Conservation (phyloP, 441 rosid species). For the Viola pubescens region DNA sequence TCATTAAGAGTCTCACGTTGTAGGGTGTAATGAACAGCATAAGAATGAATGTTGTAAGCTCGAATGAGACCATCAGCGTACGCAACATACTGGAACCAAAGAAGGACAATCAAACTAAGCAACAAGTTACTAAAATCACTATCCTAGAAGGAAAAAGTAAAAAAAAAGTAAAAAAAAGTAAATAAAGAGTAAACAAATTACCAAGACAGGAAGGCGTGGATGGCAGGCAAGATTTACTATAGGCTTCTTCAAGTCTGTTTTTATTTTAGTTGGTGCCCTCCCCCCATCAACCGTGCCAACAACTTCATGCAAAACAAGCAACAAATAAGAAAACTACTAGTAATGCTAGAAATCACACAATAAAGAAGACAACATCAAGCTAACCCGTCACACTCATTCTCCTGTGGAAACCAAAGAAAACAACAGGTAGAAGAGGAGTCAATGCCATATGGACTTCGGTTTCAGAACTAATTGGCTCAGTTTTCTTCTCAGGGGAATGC, state of each 20-base stretch:
- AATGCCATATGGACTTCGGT: conserved; percentile 94
- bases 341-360: conserved; percentile 8
- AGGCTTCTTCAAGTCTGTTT: conserved; percentile 95
- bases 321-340: conserved; percentile 13
- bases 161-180: not conserved
- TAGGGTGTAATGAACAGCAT: conserved; percentile 88
- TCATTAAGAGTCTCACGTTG: conserved; percentile 56
- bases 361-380: conserved; percentile 9
- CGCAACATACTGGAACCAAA: conserved; percentile 78
- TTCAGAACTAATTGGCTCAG: conserved; percentile 65
- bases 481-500: conserved; percentile 95
- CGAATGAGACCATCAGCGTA: conserved; percentile 98
- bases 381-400: conserved; percentile 98
- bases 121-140: conserved; percentile 7
- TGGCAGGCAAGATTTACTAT: conserved; percentile 96
- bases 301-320: conserved; percentile 49
- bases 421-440: conserved; percentile 96
- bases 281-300: conserved; percentile 99
- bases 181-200: conserved; percentile 21
- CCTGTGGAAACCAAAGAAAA: conserved; percentile 86
- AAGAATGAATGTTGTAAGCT: conserved; percentile 94
- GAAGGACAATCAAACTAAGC: conserved; percentile 15
- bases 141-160: not conserved
- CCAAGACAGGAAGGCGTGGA: conserved; percentile 96
- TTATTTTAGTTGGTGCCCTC: conserved; percentile 89